phyloP scores from a whole-genome alignment of 2,329 filamentous ascomycete species.

The Trichoderma atroviride region DNA sequence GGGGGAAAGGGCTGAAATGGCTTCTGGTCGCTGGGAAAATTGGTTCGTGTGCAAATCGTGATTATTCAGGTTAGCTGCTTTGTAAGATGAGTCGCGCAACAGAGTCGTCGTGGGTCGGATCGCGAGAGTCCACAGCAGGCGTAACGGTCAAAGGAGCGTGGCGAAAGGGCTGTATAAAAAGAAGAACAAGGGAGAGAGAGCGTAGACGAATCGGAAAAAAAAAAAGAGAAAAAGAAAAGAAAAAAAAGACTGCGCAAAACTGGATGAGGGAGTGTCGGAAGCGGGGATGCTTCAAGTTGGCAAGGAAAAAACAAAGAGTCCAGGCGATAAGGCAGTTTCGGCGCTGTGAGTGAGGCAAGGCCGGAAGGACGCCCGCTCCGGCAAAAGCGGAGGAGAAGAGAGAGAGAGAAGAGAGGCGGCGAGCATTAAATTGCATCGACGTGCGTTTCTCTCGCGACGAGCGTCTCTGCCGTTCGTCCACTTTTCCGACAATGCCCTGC shows the following conservation, averaged over 20 bases:
- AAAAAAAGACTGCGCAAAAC: conserved; percentile 8
- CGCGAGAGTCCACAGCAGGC: conserved; percentile 7
- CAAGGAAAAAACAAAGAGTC: not conserved
- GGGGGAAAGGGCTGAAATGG: not conserved
- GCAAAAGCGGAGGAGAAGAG: conserved; percentile 22
- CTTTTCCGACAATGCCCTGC: conserved; percentile 13
- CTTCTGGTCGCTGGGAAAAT: conserved; percentile 13
- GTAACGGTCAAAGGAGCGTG: conserved; percentile 21
- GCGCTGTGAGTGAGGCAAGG: conserved; percentile 14
- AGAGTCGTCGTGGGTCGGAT: conserved; percentile 19
- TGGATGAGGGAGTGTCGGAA: conserved; percentile 23
- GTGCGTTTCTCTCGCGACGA: conserved; percentile 16
- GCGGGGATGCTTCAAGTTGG: conserved; percentile 19
- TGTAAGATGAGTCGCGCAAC: conserved; percentile 22
- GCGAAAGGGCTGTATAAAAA: conserved; percentile 2
- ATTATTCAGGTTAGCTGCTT: conserved; percentile 19
- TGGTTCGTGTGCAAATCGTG: not conserved
- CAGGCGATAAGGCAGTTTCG: conserved; percentile 2
- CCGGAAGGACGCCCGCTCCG: conserved; percentile 20
- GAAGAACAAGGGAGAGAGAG: conserved; percentile 7
- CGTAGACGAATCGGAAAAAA: conserved; percentile 19
- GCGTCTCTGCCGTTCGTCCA: conserved; percentile 21
- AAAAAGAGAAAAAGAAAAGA: not conserved
- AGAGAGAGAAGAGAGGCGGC: not conserved
- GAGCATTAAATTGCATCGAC: not conserved